phyloP scores from a whole-genome alignment of 164 flowering plant genomes.

The Kalanchoe fedtschenkoi region DNA sequence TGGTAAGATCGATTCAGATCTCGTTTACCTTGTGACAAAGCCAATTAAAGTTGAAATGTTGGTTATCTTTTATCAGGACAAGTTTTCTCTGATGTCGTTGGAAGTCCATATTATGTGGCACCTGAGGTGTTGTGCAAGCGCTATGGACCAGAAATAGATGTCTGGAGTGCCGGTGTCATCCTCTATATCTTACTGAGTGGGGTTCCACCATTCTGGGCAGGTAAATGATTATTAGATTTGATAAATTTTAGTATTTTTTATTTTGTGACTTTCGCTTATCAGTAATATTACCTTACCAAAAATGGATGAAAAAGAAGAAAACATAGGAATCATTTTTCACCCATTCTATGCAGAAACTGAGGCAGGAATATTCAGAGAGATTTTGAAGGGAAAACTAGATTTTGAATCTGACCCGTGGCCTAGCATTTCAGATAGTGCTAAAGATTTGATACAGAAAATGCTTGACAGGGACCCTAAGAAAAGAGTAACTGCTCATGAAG shows the following conservation, averaged over 20 bases:
- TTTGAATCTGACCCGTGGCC: slow-evolving; percentile 1
- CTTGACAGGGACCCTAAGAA: slow-evolving; percentile 2
- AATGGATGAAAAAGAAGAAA: neutral
- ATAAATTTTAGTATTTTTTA: neutral
- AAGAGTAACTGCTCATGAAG: slow-evolving; percentile 1
- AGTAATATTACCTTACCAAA: neutral
- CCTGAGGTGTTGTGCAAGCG: slow-evolving; percentile 4
- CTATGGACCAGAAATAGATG: slow-evolving; percentile 1
- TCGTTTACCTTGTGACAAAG: no score
- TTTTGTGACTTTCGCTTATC: neutral
- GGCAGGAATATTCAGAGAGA: neutral
- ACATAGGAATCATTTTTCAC: neutral
- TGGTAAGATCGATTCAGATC: no score
- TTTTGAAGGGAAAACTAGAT: slow-evolving; percentile 2
- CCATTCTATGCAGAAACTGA: neutral
- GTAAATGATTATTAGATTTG: neutral
- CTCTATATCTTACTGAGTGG: neutral
- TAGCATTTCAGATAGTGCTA: slow-evolving; percentile 2
- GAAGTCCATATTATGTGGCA: slow-evolving; percentile 2
- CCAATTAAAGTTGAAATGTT: no score
- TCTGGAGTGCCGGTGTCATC: slow-evolving; percentile 4
- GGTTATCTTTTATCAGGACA: neutral
- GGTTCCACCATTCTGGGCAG: slow-evolving; percentile 1
- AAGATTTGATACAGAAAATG: neutral
- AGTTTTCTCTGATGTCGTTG: neutral